Conservation (phyloP, 1,284 basidiomycete species). For the Trichosporon ovoides region DNA sequence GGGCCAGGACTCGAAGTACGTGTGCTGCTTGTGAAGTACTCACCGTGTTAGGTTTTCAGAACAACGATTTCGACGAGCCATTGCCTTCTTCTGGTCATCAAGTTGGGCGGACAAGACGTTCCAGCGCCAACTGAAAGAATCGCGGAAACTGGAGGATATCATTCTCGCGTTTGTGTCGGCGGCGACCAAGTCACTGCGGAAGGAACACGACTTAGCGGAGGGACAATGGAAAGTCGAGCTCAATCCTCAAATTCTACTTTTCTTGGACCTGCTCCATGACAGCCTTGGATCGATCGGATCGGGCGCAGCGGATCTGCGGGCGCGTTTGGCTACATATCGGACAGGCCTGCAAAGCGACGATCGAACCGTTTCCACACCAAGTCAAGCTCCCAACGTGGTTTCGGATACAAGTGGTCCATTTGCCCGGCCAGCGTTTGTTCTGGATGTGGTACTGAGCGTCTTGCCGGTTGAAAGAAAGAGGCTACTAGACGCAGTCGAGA, state of each 20-base stretch:
- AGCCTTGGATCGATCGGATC: conserved; percentile 66
- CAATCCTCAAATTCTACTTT: conserved; percentile 81
- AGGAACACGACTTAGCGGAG: conserved; percentile 60
- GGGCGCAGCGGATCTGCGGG: conserved; percentile 70
- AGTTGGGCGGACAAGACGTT: conserved; percentile 78
- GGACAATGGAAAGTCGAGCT: conserved; percentile 90
- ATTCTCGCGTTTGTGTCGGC: conserved; percentile 93
- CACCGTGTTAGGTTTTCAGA: conserved; percentile 65
- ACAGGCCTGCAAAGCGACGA: conserved; percentile 12
- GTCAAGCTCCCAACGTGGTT: neutral
- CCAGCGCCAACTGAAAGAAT: conserved; percentile 86
- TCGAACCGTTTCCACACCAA: neutral
- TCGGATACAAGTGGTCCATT: neutral
- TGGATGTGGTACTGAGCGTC: neutral
- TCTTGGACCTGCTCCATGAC: conserved; percentile 78
- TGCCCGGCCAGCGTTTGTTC: neutral
- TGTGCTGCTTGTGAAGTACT: conserved; percentile 22
- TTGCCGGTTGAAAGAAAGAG: conserved; percentile 10
- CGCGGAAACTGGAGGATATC: conserved; percentile 92
- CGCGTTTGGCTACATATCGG: conserved; percentile 12
- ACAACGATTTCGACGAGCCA: conserved; percentile 75
- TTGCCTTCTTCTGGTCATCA: conserved; percentile 78
- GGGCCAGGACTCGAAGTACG: conserved; percentile 79
- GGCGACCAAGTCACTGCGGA: conserved; percentile 75
- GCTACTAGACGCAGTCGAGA: conserved; percentile 15